Base-by-base conservation (phyloP, 2,329 filamentous ascomycete genomes). In the Acephala macrosclerotiorum region DNA sequence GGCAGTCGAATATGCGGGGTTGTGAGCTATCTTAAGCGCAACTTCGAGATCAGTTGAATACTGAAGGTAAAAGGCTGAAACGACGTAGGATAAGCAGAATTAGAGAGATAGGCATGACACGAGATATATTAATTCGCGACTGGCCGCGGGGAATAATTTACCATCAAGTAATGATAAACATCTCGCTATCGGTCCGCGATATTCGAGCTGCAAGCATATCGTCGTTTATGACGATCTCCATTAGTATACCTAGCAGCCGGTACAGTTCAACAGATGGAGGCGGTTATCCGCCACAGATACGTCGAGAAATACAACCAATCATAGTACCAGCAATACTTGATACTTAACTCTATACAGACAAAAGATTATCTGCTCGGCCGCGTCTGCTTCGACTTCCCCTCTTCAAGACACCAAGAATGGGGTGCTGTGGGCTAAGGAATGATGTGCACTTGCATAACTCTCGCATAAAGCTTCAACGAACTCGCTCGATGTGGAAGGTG, bases 141-240 rank as follows among this genome's bases (percentile, higher is more conserved):
- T 2, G 12, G 49, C 25, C 26, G 49, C 49, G 49, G 49, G 49
- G 25, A n/a, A 53, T 6, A 20, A 11, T 53, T 53, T 53, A 53
- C 25, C 7, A 53, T 53, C 49, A 53, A 53, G 49, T 53, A 53
- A 53, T 53, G 49, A 53, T 53, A 53, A 42, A 53, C 26, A 53
- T 14, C 25, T 33, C 49, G 25, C 49, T 53, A 53, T 53, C 49
- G 49, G 25, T 16, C 29, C 49, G 49, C 49, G 49, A 53, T 53
- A 53, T 29, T 25, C 26, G 25, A 53, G 22, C 25, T 29, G 49
- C 49, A 53, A 53, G 22, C 25, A 53, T 53, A 16, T 53, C 49
- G 49, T 53, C 25, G 49, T 53, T 29, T 12, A 53, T 18, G 49
- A 29, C 49, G 49, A 53, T 53, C 49, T 22, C 25, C 25, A 29